These are phyloP conservation scores for Pestalotiopsis sp. DNA, from an alignment of 2,329 filamentous ascomycete species.

Conservation along the genomic window DNA sequence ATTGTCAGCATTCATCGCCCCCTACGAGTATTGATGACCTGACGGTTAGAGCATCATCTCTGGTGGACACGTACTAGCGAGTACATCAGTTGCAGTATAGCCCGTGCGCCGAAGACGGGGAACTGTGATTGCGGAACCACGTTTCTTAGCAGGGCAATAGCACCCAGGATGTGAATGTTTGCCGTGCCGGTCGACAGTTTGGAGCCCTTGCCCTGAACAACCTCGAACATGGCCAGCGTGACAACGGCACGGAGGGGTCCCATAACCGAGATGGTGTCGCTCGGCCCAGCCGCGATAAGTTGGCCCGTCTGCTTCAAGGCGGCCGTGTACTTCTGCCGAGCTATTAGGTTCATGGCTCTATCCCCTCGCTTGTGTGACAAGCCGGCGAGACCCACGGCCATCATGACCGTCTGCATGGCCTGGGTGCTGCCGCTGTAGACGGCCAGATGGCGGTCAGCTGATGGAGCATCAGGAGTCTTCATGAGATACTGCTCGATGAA, in stretches of 20 bases:
- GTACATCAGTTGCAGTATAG: slow-evolving; percentile 58
- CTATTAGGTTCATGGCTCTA: slow-evolving; percentile 45
- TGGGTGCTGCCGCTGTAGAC: slow-evolving; percentile 39
- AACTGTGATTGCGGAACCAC: slow-evolving; percentile 41
- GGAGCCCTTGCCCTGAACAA: slow-evolving; percentile 47
- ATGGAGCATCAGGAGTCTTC: slow-evolving; percentile 53
- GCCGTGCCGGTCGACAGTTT: slow-evolving; percentile 52
- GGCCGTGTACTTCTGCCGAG: slow-evolving; percentile 55
- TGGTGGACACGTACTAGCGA: slow-evolving; percentile 48
- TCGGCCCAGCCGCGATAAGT: slow-evolving; percentile 38
- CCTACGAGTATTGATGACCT: too few species aligned
- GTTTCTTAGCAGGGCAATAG: slow-evolving; percentile 57
- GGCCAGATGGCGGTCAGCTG: slow-evolving; percentile 38
- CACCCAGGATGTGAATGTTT: slow-evolving; percentile 61
- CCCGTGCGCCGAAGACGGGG: slow-evolving; percentile 48
- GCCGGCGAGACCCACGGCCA: slow-evolving; percentile 61
- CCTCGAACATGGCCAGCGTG: slow-evolving; percentile 63
- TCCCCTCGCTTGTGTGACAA: slow-evolving; percentile 57
- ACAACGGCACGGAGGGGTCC: slow-evolving; percentile 56
- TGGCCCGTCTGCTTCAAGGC: slow-evolving; percentile 52
- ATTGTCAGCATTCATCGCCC: slow-evolving; percentile 1
- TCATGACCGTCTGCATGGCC: slow-evolving; percentile 51
- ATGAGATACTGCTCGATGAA: slow-evolving; percentile 55
- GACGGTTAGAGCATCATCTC: background rate
- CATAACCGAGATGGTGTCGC: slow-evolving; percentile 35